Evolutionary conservation across 768 basidiomycete genomes (phyloP).

Genomic region (Suillus lakei): DNA sequence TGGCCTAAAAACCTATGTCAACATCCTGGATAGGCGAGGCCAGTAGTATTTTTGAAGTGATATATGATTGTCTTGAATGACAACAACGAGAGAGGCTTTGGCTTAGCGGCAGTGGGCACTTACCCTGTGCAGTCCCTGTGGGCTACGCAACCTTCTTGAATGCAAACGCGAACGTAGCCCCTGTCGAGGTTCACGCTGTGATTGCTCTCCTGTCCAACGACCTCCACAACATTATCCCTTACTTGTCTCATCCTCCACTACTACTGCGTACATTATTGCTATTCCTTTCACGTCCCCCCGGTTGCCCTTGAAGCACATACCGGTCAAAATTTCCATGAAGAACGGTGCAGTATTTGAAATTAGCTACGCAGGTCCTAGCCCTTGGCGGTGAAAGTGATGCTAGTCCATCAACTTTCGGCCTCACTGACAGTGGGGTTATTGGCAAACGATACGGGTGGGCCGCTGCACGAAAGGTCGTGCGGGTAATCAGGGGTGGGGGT

Average conservation of each 20-base stretch:
- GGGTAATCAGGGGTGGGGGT: constrained; percentile 80
- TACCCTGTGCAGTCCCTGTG: too few relatives aligned
- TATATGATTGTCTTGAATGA: too few relatives aligned
- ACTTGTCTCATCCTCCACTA: too few relatives aligned
- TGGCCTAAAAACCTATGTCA: constrained; percentile 71
- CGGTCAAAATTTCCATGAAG: constrained; percentile 77
- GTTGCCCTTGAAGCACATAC: constrained; percentile 81
- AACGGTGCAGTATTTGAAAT: constrained; percentile 87
- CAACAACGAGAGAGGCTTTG: constrained; percentile 85
- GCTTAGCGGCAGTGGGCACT: constrained; percentile 54
- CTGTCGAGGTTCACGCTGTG: too few relatives aligned
- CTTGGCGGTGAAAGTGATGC: constrained; percentile 64
- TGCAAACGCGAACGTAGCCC: constrained; percentile 68
- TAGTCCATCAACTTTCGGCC: constrained; percentile 48
- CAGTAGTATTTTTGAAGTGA: too few relatives aligned
- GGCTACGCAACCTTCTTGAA: constrained; percentile 27
- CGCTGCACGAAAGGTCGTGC: constrained; percentile 69
- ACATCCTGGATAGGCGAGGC: constrained; percentile 69
- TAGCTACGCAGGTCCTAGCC: constrained; percentile 73
- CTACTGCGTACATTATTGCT: too few relatives aligned
- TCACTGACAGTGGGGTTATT: constrained; percentile 52
- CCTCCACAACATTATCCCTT: too few relatives aligned
- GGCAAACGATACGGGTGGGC: constrained; percentile 88
- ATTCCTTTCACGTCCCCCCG: constrained; percentile 78
- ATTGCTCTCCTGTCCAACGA: too few relatives aligned